These are phyloP conservation scores for Amesomyces nigricolor DNA, from an alignment of 2,329 filamentous ascomycete species.

Conservation along the genomic window DNA sequence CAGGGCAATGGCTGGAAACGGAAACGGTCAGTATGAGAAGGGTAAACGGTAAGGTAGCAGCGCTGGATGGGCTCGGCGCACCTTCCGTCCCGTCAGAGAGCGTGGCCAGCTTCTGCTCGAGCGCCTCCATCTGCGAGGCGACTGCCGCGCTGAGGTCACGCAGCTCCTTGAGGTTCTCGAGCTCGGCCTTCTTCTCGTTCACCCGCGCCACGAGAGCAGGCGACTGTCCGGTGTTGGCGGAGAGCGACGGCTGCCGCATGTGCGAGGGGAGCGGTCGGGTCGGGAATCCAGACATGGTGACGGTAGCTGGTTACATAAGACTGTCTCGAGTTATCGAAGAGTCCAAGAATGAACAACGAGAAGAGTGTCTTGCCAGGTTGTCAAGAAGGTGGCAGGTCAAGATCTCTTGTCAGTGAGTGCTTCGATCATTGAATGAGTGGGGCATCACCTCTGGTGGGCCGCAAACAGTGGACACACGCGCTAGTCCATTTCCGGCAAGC, in stretches of 20 bases:
- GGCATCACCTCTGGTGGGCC: neutral
- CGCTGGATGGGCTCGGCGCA: slow-evolving; percentile 30
- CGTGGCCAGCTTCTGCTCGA: slow-evolving; percentile 72
- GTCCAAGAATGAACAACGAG: too few species aligned
- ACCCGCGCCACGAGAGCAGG: slow-evolving; percentile 68
- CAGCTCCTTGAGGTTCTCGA: slow-evolving; percentile 72
- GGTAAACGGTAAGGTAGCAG: neutral
- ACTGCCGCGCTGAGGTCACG: slow-evolving; percentile 73
- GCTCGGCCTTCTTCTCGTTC: slow-evolving; percentile 77
- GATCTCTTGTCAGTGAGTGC: too few species aligned
- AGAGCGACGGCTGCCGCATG: slow-evolving; percentile 56
- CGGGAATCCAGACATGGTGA: slow-evolving; percentile 51
- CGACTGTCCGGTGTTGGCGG: slow-evolving; percentile 52
- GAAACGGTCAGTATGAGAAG: slow-evolving; percentile 10
- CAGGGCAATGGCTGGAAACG: slow-evolving; percentile 63
- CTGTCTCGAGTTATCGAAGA: neutral
- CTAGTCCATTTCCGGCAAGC: slow-evolving; percentile 24
- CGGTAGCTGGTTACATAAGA: too few species aligned
- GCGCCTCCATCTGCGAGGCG: slow-evolving; percentile 73
- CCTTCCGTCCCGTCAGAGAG: slow-evolving; percentile 78
- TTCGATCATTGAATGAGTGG: too few species aligned
- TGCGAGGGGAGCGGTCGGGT: slow-evolving; percentile 58
- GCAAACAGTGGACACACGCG: neutral
- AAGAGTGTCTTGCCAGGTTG: too few species aligned
- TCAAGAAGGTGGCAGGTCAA: too few species aligned